Evolutionary conservation across 2,329 filamentous ascomycete genomes (phyloP).

Genomic region (Cladosporium austrohemisphaericum): DNA sequence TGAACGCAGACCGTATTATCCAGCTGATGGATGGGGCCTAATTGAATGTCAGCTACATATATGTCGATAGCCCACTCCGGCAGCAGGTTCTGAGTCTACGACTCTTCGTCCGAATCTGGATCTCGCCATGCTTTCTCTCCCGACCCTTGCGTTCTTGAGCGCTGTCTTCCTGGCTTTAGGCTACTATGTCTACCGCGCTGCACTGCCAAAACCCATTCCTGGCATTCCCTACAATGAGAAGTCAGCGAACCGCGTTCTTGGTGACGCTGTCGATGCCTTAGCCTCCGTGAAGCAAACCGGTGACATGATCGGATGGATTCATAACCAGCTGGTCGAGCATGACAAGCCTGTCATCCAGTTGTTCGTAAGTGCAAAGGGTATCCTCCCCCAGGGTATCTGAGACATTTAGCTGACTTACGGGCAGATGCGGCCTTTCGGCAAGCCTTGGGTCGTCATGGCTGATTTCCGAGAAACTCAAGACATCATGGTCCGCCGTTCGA

Average conservation of each 20-base stretch:
- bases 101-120: too few species aligned
- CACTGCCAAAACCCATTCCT: slow-evolving; percentile 42
- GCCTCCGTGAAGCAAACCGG: neutral
- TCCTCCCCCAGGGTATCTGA: too few species aligned
- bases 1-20: too few species aligned
- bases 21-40: too few species aligned
- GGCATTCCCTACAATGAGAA: slow-evolving; percentile 46
- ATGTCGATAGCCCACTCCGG: too few species aligned
- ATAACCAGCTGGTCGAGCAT: slow-evolving; percentile 19
- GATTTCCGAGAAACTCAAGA: slow-evolving; percentile 45
- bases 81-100: too few species aligned
- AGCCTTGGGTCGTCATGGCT: slow-evolving; percentile 44
- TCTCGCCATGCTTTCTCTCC: neutral
- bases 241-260: slow-evolving; percentile 37
- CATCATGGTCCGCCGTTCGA: slow-evolving; percentile 41
- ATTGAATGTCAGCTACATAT: too few species aligned
- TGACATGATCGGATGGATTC: neutral
- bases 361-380: too few species aligned
- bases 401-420: too few species aligned
- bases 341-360: slow-evolving; percentile 46
- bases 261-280: slow-evolving; percentile 35
- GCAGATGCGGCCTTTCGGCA: slow-evolving; percentile 41
- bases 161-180: neutral
- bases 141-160: neutral
- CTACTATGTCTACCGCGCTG: slow-evolving; percentile 1